Conservation (phyloP, 2,329 filamentous ascomycete species). For the Calonectria pseudoreteaudii region DNA sequence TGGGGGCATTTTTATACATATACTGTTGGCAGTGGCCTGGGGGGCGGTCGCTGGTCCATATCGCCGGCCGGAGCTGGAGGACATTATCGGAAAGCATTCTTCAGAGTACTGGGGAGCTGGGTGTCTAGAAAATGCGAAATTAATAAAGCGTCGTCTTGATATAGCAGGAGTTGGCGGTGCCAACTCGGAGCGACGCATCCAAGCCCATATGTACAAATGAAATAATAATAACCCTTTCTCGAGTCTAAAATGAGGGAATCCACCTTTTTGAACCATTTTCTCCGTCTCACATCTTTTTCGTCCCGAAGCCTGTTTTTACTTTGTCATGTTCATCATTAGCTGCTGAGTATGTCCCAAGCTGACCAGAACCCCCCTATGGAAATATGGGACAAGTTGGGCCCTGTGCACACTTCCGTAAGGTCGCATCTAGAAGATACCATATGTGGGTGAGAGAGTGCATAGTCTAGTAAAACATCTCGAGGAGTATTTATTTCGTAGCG, state of each 20-base stretch:
- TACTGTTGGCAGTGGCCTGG: conserved; percentile 27
- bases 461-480: not conserved
- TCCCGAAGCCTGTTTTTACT: not conserved
- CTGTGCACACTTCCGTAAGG: not conserved
- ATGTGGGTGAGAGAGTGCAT: not conserved
- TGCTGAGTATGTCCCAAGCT: not conserved
- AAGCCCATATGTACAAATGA: not conserved
- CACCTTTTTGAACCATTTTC: not conserved
- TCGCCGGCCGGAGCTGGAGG: conserved; percentile 23
- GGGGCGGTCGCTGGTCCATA: conserved; percentile 23
- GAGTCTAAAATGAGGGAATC: not conserved
- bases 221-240: not conserved
- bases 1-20: conserved; percentile 19
- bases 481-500: not conserved
- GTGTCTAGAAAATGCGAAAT: not conserved
- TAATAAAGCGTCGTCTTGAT: not conserved
- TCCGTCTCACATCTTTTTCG: not conserved
- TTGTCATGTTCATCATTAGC: not conserved
- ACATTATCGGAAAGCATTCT: conserved; percentile 4
- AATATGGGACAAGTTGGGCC: not conserved
- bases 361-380: not conserved
- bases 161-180: not conserved
- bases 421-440: not conserved
- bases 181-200: not conserved
- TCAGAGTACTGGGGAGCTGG: not conserved